Evolutionary conservation across 2,329 filamentous ascomycete genomes (phyloP).

Genomic region (Coniochaeta pulveracea): DNA sequence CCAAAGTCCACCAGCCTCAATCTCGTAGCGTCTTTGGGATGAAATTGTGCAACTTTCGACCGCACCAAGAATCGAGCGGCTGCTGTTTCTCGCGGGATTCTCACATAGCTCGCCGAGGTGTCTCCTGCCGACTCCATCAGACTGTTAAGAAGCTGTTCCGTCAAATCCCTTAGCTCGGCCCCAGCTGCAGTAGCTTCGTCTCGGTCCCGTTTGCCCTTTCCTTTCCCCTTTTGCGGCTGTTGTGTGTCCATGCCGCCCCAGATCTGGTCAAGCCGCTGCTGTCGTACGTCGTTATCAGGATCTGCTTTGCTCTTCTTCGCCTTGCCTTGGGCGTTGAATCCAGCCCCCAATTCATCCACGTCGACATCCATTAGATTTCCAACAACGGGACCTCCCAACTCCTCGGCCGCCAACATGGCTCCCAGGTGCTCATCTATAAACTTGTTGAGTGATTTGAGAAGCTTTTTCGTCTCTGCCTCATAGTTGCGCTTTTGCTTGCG

Average conservation of each 20-base stretch:
- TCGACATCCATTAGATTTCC: conserved; percentile 59
- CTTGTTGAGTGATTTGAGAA: conserved; percentile 52
- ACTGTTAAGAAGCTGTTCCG: conserved; percentile 48
- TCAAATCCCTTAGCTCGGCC: conserved; percentile 46
- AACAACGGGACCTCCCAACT: conserved; percentile 72
- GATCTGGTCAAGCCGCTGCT: conserved; percentile 53
- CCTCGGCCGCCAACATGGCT: conserved; percentile 69
- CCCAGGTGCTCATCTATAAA: conserved; percentile 66
- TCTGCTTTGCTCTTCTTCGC: conserved; percentile 34
- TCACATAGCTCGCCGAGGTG: conserved; percentile 45
- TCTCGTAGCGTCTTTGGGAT: conserved; percentile 49
- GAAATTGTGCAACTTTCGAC: conserved; percentile 55
- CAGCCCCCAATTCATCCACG: conserved; percentile 45
- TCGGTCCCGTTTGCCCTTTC: conserved; percentile 17
- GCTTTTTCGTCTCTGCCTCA: conserved; percentile 44
- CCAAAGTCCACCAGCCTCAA: conserved; percentile 54
- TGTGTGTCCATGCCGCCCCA: conserved; percentile 31
- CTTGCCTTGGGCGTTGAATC: conserved; percentile 49
- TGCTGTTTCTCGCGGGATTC: conserved; percentile 47
- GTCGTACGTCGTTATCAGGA: conserved; percentile 36
- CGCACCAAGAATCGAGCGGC: conserved; percentile 52
- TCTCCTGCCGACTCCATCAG: conserved; percentile 42
- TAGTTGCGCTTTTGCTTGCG: conserved; percentile 47
- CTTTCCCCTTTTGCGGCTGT: conserved; percentile 14
- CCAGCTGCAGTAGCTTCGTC: conserved; percentile 40